Conservation (phyloP, 1,139 yeast species). For the Hanseniaspora uvarum region DNA sequence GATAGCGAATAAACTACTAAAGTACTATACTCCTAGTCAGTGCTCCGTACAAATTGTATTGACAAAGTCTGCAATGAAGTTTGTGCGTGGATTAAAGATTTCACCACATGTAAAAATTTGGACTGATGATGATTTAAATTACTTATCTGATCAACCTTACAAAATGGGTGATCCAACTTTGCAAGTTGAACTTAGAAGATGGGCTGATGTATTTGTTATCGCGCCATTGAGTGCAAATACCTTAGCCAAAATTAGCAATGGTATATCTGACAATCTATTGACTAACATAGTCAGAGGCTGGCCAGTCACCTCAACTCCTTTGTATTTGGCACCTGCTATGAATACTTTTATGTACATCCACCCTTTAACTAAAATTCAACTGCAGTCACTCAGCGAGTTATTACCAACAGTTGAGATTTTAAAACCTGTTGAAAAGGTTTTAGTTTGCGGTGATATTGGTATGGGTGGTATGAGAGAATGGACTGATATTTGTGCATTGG, state of each 20-base stretch:
- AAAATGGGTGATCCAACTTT: constrained; percentile 53
- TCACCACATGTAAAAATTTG: constrained; percentile 79
- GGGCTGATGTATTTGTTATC: constrained; percentile 88
- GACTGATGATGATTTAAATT: constrained; percentile 94
- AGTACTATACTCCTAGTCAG: constrained; percentile 58
- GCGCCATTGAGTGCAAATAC: constrained; percentile 91
- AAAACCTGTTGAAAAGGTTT: constrained; percentile 83
- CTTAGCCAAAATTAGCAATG: constrained; percentile 76
- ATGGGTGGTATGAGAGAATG: constrained; percentile 96
- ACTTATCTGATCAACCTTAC: constrained; percentile 35
- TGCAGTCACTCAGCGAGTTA: constrained; percentile 63
- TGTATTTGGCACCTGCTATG: constrained; percentile 88
- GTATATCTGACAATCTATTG: constrained; percentile 77
- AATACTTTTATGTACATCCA: constrained; percentile 82
- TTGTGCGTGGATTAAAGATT: constrained; percentile 64
- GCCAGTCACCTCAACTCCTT: constrained; percentile 72
- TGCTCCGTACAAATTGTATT: constrained; percentile 77
- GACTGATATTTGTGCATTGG: constrained; percentile 77
- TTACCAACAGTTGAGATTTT: constrained; percentile 87
- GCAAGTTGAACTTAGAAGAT: constrained; percentile 78
- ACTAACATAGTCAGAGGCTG: constrained; percentile 87
- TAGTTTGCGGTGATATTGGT: constrained; percentile 78
- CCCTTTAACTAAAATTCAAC: constrained; percentile 73
- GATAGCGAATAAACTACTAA: constrained; percentile 71
- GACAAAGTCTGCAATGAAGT: constrained; percentile 75